Conservation (phyloP, 306 rosid species). For the Cucurbita moschata region DNA sequence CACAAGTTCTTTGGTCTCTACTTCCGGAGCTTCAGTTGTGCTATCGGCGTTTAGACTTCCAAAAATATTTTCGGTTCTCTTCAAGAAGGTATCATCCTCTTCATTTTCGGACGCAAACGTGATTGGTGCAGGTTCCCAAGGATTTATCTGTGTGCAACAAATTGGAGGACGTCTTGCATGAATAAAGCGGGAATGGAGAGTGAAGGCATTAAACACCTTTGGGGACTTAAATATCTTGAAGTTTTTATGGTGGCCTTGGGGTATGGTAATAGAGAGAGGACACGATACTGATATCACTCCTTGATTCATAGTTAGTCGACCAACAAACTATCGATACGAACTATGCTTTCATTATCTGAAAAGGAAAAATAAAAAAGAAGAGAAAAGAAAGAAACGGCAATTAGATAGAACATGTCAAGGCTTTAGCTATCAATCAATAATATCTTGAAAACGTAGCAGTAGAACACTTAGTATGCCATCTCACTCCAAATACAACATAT, state of each 20-base stretch:
- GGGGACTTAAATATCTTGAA: conserved; percentile 22
- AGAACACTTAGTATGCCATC: not conserved
- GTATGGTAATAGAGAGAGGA: conserved; percentile 13
- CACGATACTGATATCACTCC: conserved; percentile 37
- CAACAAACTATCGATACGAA: not conserved
- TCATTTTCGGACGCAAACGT: conserved; percentile 29
- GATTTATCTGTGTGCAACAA: conserved; percentile 47
- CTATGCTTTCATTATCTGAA: conserved; percentile 11
- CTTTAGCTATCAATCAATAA: not conserved
- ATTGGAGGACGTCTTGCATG: conserved; percentile 18
- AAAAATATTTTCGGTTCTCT: conserved; percentile 31
- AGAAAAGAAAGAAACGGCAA: not conserved
- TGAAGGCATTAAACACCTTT: conserved; percentile 14
- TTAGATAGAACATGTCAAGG: not conserved
- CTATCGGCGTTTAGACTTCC: conserved; percentile 35
- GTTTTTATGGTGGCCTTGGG: conserved; percentile 12
- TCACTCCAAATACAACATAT: not conserved
- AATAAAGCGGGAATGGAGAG: conserved; percentile 13
- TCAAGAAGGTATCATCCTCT: conserved; percentile 31
- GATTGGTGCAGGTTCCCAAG: conserved; percentile 59
- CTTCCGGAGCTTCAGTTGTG: conserved; percentile 24
- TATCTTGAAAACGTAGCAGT: not conserved
- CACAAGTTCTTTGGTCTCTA: conserved; percentile 14
- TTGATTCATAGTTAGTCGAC: conserved; percentile 13
- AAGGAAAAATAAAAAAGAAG: not conserved